Percentiles rank a stretch among this genome's conserved stretches.
phyloP scores from a whole-genome alignment of 2,329 filamentous ascomycete genomes.

The Coniochaeta sp. region DNA sequence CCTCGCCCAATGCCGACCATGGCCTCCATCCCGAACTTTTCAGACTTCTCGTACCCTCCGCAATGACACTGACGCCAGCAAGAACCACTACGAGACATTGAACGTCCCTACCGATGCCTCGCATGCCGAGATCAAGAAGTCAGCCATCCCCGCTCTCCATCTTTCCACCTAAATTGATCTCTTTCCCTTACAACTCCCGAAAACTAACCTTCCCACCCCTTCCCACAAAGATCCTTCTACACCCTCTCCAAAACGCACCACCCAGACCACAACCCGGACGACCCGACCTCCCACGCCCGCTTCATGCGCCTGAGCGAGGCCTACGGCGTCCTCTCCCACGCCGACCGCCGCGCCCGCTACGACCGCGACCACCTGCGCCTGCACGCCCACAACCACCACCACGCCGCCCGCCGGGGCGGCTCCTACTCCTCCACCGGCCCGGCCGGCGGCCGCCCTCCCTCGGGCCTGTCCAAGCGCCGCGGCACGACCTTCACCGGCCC shows the following conservation, averaged over 20 bases:
- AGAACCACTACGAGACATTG: slow-evolving; percentile 77
- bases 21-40: slow-evolving; percentile 11
- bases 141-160: slow-evolving; percentile 1
- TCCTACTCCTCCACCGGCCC: slow-evolving; percentile 52
- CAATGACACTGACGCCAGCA: slow-evolving; percentile 21
- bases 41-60: slow-evolving; percentile 19
- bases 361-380: slow-evolving; percentile 59
- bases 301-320: slow-evolving; percentile 83
- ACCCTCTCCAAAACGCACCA: slow-evolving; percentile 84
- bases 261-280: slow-evolving; percentile 76
- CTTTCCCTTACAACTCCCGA: too few species aligned
- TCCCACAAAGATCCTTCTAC: slow-evolving; percentile 63
- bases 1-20: neutral
- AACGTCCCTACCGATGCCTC: slow-evolving; percentile 64
- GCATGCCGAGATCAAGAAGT: slow-evolving; percentile 78
- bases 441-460: slow-evolving; percentile 69
- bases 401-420: slow-evolving; percentile 24
- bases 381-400: slow-evolving; percentile 23
- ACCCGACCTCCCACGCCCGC: slow-evolving; percentile 45
- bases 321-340: slow-evolving; percentile 67
- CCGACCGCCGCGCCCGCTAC: slow-evolving; percentile 70
- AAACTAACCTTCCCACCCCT: neutral
- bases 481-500: slow-evolving; percentile 76
- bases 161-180: too few species aligned
- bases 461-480: slow-evolving; percentile 69